These are phyloP conservation scores for Jasminum sambac DNA, from an alignment of 257 asterid genomes.

Conservation along the genomic window DNA sequence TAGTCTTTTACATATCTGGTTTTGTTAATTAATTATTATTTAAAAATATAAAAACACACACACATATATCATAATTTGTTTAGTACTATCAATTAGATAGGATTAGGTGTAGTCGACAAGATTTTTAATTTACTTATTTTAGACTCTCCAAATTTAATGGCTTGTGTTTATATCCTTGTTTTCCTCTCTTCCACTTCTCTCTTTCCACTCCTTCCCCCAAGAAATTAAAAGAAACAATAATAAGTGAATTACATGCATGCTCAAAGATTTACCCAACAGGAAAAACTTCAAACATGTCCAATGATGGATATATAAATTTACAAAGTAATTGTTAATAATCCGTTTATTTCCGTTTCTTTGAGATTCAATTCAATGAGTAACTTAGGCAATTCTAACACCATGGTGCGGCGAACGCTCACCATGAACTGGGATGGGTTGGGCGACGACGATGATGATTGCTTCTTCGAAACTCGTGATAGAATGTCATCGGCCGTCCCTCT, in stretches of 20 bases:
- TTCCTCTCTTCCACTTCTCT: slow-evolving; percentile 68
- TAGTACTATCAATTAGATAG: no score
- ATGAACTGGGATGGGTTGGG: slow-evolving; percentile 85
- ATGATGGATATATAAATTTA: background rate
- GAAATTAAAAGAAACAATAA: slow-evolving; percentile 28
- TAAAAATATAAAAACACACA: no score
- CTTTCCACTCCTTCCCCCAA: slow-evolving; percentile 23
- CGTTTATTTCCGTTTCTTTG: background rate
- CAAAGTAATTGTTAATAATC: slow-evolving; percentile 3
- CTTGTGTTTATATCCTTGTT: slow-evolving; percentile 34
- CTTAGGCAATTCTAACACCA: slow-evolving; percentile 34
- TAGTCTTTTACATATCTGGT: no score
- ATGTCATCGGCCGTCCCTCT: slow-evolving; percentile 57
- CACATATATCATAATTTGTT: no score
- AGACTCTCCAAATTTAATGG: slow-evolving; percentile 23
- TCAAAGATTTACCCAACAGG: slow-evolving; percentile 12
- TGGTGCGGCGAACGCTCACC: slow-evolving; percentile 75
- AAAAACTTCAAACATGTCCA: slow-evolving; percentile 8
- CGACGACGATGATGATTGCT: slow-evolving; percentile 68
- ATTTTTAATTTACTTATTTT: no score
- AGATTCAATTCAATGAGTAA: slow-evolving; percentile 22
- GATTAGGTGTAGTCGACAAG: no score
- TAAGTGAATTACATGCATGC: slow-evolving; percentile 17
- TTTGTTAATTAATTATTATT: no score
- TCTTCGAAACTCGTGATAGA: slow-evolving; percentile 64